A percentile compares a stretch with the other conserved stretches of the same genome.
phyloP scores from a whole-genome alignment of 768 basidiomycete genomes.

The Kwoniella heveanensis region DNA sequence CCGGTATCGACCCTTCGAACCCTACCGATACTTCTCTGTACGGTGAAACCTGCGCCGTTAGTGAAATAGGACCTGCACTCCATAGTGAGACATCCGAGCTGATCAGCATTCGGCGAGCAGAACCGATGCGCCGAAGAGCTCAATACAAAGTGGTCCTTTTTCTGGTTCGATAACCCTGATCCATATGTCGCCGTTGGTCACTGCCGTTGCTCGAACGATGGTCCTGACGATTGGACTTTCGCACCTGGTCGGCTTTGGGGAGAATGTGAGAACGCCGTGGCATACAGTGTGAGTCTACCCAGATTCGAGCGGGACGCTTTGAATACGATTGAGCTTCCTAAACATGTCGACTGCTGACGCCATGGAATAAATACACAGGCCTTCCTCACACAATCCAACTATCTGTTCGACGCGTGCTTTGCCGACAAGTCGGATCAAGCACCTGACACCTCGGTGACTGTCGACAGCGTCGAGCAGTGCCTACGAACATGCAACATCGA shows the following conservation, averaged over 20 bases:
- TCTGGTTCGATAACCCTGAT: background rate
- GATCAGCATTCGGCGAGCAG: background rate
- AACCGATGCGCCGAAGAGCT: background rate
- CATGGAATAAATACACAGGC: background rate
- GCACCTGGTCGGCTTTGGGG: background rate
- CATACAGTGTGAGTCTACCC: background rate
- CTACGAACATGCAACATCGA: background rate
- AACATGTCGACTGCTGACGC: background rate
- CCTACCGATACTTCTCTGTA: background rate
- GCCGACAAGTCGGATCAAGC: background rate
- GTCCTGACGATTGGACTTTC: background rate
- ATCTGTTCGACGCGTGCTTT: background rate
- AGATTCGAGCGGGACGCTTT: background rate
- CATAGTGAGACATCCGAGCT: background rate
- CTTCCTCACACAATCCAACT: background rate
- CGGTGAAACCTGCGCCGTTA: background rate
- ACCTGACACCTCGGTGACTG: background rate
- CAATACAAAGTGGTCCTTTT: background rate
- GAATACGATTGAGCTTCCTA: too few species aligned
- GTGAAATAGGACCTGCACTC: background rate
- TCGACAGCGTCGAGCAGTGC: background rate
- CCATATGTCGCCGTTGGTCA: background rate
- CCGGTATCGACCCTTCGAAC: slow-evolving; percentile 1
- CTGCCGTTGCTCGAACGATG: background rate
- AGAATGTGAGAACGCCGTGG: background rate